phyloP scores from a whole-genome alignment of 495 filamentous ascomycete species.

The Hypoxylon fragiforme region DNA sequence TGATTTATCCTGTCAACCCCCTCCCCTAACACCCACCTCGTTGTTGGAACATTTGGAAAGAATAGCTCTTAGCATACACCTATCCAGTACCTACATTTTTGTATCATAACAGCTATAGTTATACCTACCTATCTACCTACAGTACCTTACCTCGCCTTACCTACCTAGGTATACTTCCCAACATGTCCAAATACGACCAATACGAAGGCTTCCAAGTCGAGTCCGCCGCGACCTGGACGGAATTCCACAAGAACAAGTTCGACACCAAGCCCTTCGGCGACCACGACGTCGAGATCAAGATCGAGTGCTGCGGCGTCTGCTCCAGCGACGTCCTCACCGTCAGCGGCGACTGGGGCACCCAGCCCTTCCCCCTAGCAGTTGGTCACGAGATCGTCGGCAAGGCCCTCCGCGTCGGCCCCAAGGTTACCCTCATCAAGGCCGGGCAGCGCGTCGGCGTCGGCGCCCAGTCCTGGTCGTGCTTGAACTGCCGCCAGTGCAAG shows the following conservation, averaged over 20 bases:
- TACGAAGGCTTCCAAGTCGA: constrained; percentile 59
- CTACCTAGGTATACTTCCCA: not conserved
- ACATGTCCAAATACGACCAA: constrained; percentile 40
- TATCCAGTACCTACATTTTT: not conserved
- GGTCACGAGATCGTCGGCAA: constrained; percentile 57
- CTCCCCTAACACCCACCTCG: too few relatives aligned
- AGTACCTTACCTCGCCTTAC: not conserved
- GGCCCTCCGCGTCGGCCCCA: constrained; percentile 57
- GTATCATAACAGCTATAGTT: not conserved
- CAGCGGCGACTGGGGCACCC: constrained; percentile 58
- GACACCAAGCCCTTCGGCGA: constrained; percentile 61
- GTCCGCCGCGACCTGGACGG: constrained; percentile 52
- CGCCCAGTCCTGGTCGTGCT: constrained; percentile 58
- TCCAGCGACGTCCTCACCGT: constrained; percentile 61
- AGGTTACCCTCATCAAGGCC: constrained; percentile 58
- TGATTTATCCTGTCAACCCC: too few relatives aligned
- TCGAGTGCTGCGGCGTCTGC: constrained; percentile 57
- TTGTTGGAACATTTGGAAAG: not conserved
- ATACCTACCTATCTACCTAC: not conserved
- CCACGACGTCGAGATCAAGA: constrained; percentile 59
- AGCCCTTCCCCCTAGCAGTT: constrained; percentile 56
- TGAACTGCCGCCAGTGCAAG: constrained; percentile 61
- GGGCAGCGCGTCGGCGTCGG: constrained; percentile 62
- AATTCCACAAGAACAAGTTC: constrained; percentile 61
- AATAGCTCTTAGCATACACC: not conserved